Conservation (phyloP, 108 stramenopile species). For the Epithemia pelagica region DNA sequence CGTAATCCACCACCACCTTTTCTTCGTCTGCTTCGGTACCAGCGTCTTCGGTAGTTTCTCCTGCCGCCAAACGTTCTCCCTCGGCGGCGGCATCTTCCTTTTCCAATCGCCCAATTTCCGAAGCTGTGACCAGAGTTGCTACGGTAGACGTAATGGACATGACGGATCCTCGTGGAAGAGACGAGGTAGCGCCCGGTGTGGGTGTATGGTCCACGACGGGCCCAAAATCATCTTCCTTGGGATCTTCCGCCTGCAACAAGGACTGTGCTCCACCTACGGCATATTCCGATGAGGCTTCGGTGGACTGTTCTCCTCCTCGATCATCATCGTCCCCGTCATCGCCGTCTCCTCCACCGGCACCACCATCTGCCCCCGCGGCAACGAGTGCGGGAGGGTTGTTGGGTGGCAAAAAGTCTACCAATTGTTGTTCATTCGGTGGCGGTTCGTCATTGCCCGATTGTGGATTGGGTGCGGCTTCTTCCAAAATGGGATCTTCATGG, state of each 20-base stretch:
- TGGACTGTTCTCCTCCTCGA: constrained; percentile 10
- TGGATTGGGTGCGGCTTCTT: constrained; percentile 33
- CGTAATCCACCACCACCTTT: constrained; percentile 12
- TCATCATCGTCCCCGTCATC: constrained; percentile 4
- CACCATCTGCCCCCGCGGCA: background rate
- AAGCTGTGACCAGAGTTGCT: constrained; percentile 11
- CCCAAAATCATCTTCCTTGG: constrained; percentile 40
- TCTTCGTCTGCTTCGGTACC: constrained; percentile 5
- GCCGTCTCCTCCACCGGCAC: background rate
- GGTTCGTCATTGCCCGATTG: constrained; percentile 35
- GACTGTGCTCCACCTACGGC: constrained; percentile 35
- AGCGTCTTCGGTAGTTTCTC: background rate
- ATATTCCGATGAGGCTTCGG: constrained; percentile 35
- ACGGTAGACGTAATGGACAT: background rate
- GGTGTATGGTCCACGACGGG: constrained; percentile 40
- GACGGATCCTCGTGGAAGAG: background rate
- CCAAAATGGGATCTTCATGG: constrained; percentile 21
- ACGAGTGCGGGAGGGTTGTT: background rate
- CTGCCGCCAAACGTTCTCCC: background rate
- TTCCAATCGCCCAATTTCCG: constrained; percentile 7
- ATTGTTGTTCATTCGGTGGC: constrained; percentile 7
- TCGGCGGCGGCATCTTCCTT: constrained; percentile 8
- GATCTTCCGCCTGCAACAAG: constrained; percentile 23
- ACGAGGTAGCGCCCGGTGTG: background rate
- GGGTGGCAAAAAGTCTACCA: constrained; percentile 14